Conservation (phyloP, 129 eudicot genomes). For the Flaveria ramosissima region DNA sequence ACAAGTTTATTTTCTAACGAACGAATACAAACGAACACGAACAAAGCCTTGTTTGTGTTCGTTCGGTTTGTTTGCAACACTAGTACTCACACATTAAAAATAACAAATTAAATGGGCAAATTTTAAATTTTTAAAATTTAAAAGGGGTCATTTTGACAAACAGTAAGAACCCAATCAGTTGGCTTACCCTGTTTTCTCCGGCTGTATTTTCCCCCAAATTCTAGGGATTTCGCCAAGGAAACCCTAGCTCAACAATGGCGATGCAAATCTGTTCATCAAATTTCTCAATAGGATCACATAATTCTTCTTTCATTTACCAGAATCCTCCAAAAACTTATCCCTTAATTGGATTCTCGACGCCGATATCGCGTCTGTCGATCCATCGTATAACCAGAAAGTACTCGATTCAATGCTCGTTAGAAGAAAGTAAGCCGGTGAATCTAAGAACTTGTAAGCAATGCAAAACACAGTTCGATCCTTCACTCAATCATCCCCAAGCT, state of each 20-base stretch:
- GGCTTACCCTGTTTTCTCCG: not conserved
- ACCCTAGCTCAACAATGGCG: constrained; percentile 33
- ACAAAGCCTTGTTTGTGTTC: too few species aligned
- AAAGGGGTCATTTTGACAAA: not conserved
- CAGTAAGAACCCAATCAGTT: not conserved
- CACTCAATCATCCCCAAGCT: constrained; percentile 78
- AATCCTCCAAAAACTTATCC: not conserved
- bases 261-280: constrained; percentile 33
- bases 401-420: constrained; percentile 55
- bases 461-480: constrained; percentile 85
- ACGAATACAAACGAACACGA: too few species aligned
- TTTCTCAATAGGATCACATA: constrained; percentile 23
- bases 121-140: not conserved
- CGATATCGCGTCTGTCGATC: constrained; percentile 8
- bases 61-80: too few species aligned
- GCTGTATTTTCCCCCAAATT: constrained; percentile 38
- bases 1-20: too few species aligned
- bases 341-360: constrained; percentile 12
- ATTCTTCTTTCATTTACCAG: constrained; percentile 11
- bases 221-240: not conserved
- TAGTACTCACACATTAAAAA: too few species aligned
- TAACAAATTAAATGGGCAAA: not conserved
- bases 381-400: constrained; percentile 19
- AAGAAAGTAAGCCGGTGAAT: constrained; percentile 27
- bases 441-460: constrained; percentile 87